Conservation (phyloP, 2,329 filamentous ascomycete genomes). For the Onygenales sp. region DNA sequence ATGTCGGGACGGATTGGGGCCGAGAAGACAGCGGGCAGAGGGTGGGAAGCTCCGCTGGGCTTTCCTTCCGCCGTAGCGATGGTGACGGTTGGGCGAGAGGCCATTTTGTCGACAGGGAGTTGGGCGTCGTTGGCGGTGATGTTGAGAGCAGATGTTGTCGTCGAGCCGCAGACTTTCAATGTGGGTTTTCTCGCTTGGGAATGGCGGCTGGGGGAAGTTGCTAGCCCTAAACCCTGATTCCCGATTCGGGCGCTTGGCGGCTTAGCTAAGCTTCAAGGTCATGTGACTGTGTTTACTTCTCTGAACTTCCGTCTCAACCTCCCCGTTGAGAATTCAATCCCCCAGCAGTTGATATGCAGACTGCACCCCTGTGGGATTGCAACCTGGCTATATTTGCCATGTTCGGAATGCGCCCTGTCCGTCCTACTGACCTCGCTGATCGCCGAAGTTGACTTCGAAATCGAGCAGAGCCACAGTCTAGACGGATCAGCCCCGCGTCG, state of each 20-base stretch:
- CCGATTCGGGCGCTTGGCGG: conserved; percentile 8
- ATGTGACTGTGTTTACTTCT: neutral
- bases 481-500: too few relatives aligned
- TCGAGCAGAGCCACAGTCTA: too few relatives aligned
- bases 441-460: too few relatives aligned
- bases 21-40: conserved; percentile 94
- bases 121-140: conserved; percentile 27
- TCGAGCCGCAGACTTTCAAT: conserved; percentile 10
- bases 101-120: conserved; percentile 54
- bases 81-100: conserved; percentile 93
- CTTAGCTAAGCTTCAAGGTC: neutral
- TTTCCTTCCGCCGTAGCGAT: conserved; percentile 95
- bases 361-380: too few relatives aligned
- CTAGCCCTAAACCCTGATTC: conserved; percentile 30
- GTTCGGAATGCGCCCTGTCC: too few relatives aligned
- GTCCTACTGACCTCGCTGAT: too few relatives aligned
- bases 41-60: conserved; percentile 77
- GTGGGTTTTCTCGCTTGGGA: conserved; percentile 38
- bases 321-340: too few relatives aligned
- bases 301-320: neutral
- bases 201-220: conserved; percentile 16
- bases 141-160: conserved; percentile 4
- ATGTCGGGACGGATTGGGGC: conserved; percentile 97
- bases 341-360: too few relatives aligned
- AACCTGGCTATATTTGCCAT: too few relatives aligned